Evolutionary conservation across 2,329 filamentous ascomycete species (phyloP).

Genomic region (Coniochaeta prunicola): DNA sequence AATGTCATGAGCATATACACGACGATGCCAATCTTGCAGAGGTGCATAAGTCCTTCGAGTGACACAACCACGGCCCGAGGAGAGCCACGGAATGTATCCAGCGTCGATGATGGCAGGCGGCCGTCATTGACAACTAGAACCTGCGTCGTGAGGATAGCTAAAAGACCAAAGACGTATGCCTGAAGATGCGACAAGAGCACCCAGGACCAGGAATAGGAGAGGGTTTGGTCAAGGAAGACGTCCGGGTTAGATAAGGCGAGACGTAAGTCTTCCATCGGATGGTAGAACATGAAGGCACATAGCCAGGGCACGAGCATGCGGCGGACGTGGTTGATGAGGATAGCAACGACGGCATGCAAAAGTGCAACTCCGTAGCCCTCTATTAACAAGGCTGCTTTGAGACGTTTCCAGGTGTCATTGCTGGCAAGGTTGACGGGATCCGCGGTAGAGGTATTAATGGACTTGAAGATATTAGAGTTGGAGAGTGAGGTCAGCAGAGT

Average conservation of each 20-base stretch:
- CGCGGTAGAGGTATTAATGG: too few relatives aligned
- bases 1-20: conserved; percentile 17
- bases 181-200: conserved; percentile 10
- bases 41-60: conserved; percentile 3
- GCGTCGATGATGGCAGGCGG: not conserved
- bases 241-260: conserved; percentile 27
- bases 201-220: conserved; percentile 11
- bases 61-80: not conserved
- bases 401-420: not conserved
- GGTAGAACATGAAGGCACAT: conserved; percentile 19
- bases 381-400: conserved; percentile 15
- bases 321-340: conserved; percentile 30
- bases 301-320: conserved; percentile 22
- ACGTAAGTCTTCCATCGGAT: conserved; percentile 26
- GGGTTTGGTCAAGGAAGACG: conserved; percentile 22
- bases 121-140: conserved; percentile 3
- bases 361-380: conserved; percentile 17
- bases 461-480: not conserved
- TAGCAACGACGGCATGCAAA: conserved; percentile 23
- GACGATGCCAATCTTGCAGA: conserved; percentile 10
- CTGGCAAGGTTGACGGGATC: not conserved
- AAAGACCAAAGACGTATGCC: conserved; percentile 11
- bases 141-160: conserved; percentile 5
- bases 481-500: not conserved
- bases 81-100: not conserved